Percentiles rank a stretch among this genome's conserved stretches.
phyloP scores from a whole-genome alignment of 164 flowering plant genomes.

The Sextonia rubra region DNA sequence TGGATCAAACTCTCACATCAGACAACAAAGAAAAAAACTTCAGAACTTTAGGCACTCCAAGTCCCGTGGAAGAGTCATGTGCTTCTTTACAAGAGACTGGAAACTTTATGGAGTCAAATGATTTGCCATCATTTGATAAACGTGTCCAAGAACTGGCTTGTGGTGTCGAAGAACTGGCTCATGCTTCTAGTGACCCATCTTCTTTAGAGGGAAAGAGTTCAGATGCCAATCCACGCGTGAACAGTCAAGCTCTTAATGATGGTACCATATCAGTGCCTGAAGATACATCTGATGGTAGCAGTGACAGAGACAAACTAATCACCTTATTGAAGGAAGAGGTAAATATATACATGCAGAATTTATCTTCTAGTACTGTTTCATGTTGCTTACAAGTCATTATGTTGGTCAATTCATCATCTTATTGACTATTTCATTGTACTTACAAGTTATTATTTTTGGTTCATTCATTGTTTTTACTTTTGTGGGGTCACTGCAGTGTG shows the following conservation, averaged over 20 bases:
- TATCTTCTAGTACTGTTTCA: neutral
- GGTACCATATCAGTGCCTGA: conserved; percentile 11
- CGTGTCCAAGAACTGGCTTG: conserved; percentile 14
- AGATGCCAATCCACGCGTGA: conserved; percentile 13
- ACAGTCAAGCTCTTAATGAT: conserved; percentile 10
- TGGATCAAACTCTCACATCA: conserved; percentile 27
- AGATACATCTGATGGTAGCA: conserved; percentile 15
- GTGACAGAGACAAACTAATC: conserved; percentile 37
- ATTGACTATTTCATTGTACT: no score
- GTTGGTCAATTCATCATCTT: no score
- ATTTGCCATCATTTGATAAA: conserved; percentile 14
- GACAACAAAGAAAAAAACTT: conserved; percentile 18
- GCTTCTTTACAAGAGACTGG: conserved; percentile 7
- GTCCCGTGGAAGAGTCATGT: conserved; percentile 3
- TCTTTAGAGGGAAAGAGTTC: conserved; percentile 14
- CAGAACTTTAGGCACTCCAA: neutral
- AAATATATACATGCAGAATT: neutral
- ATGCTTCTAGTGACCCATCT: conserved; percentile 15
- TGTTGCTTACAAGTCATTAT: no score
- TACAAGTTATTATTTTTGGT: neutral
- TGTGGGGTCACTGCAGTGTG: neutral
- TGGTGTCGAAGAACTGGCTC: conserved; percentile 12
- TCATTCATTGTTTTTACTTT: conserved; percentile 1
- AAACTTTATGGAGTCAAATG: conserved; percentile 15
- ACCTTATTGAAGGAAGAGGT: conserved; percentile 62